Evolutionary conservation across 2,329 filamentous ascomycete genomes (phyloP).

Genomic region (Berkeleyomyces rouxiae): DNA sequence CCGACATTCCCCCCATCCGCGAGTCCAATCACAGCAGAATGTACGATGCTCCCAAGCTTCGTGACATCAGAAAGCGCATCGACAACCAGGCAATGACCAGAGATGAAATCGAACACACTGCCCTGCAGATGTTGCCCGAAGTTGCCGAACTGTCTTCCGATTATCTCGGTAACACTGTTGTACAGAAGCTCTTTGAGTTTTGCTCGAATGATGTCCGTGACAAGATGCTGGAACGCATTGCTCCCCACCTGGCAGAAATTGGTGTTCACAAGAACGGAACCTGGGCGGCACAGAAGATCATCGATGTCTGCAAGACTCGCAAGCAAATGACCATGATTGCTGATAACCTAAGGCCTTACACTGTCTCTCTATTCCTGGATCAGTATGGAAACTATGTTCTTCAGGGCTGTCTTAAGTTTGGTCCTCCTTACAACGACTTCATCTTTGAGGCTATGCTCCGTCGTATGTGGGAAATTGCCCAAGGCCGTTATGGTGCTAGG

Average conservation of each 20-base stretch:
- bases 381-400: slow-evolving; percentile 98
- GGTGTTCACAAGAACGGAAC: slow-evolving; percentile 98
- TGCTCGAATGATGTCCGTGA: slow-evolving; percentile 84
- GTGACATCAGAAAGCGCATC: slow-evolving; percentile 93
- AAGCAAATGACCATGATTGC: slow-evolving; percentile 73
- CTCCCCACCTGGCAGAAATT: slow-evolving; percentile 86
- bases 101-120: slow-evolving; percentile 81
- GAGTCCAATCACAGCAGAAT: slow-evolving; percentile 79
- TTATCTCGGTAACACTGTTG: slow-evolving; percentile 97
- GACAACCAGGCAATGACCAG: slow-evolving; percentile 82
- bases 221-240: slow-evolving; percentile 75
- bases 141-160: slow-evolving; percentile 90
- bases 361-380: slow-evolving; percentile 81
- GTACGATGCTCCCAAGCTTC: slow-evolving; percentile 83
- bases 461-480: slow-evolving; percentile 81
- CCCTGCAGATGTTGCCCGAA: slow-evolving; percentile 86
- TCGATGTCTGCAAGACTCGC: slow-evolving; percentile 80
- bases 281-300: slow-evolving; percentile 98
- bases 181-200: slow-evolving; percentile 95
- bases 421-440: slow-evolving; percentile 77
- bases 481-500: slow-evolving; percentile 84
- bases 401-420: slow-evolving; percentile 89
- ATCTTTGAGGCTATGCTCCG: slow-evolving; percentile 96
- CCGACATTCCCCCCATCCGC: slow-evolving; percentile 76
- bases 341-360: slow-evolving; percentile 69